Base-by-base conservation (phyloP, 805 yeast genomes). In the Candida lessepsii region DNA sequence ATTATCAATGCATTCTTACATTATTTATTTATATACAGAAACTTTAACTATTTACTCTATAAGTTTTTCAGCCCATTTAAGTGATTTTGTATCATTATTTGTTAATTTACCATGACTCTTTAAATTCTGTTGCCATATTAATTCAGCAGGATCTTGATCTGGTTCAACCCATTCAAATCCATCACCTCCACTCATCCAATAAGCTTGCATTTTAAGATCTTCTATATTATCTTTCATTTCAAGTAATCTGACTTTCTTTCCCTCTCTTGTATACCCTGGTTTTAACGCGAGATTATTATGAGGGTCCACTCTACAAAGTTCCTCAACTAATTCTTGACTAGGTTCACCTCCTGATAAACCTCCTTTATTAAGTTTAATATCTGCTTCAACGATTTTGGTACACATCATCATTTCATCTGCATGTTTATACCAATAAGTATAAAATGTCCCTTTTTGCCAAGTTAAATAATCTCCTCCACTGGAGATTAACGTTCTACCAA, bases 161-260 rank as follows among this genome's bases (percentile, higher is more conserved):
- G 95, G 95, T 54, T 86, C 96, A 9, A 77, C 82, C 96, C 96
- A 86, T 45, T 82, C 86, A 54, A 85, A 86, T 10, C 88, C 89
- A 40, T 83, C 90, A 21, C 96, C 96, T 6, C 87, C 86, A 29
- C 83, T 73, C 55, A 86, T 78, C 96, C 96, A 86, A 62, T 86
- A 86, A 50, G 88, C 95, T 54, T 86, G 84, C 49, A 86, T 51
- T 66, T 79, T 70, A 34, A 76, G 56, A 45, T 86, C 95, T 44
- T 78, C 82, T 40, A 80, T 78, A 34, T 83, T 79, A 49, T 78
- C 77, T 53, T 59, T 67, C 10, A 63, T 58, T 32, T 64, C 65
- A 35, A 70, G 51, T 30, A 67, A 56, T 37, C 75, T 55, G 37
- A 69, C 57, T 44, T 61, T 66, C 18, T 67, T 47, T 2, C 73